Evolutionary conservation across 208 protist genomes (phyloP).

Genomic region (Angomonas deanei): DNA sequence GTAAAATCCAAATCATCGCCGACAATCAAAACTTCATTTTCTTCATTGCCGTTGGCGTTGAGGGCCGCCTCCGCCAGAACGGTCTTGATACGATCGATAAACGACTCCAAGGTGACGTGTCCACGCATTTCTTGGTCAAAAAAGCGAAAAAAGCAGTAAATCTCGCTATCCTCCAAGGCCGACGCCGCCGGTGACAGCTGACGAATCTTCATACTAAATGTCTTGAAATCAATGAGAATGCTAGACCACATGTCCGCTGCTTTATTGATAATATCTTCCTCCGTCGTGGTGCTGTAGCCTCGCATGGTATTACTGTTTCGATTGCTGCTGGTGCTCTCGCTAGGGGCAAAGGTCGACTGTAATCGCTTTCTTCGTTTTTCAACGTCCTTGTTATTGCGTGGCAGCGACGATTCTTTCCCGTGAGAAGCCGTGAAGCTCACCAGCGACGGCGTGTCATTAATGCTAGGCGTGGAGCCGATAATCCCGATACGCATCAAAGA

Average conservation of each 20-base stretch:
- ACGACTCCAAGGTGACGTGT: slow-evolving; percentile 56
- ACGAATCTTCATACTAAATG: slow-evolving; percentile 55
- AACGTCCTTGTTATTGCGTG: neutral
- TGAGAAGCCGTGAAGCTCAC: neutral
- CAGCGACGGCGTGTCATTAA: neutral
- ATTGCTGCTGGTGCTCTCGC: neutral
- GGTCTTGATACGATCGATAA: slow-evolving; percentile 38
- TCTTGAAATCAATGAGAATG: slow-evolving; percentile 55
- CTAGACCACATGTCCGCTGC: slow-evolving; percentile 22
- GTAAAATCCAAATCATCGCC: slow-evolving; percentile 51
- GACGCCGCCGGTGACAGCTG: slow-evolving; percentile 45
- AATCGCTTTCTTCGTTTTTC: neutral
- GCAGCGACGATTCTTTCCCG: neutral
- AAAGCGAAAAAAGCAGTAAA: slow-evolving; percentile 71
- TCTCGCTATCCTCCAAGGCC: slow-evolving; percentile 59
- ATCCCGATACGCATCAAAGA: neutral
- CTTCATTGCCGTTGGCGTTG: slow-evolving; percentile 9
- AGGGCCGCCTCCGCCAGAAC: slow-evolving; percentile 26
- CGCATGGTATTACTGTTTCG: neutral
- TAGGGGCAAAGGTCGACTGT: neutral
- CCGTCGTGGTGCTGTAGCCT: neutral
- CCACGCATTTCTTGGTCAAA: slow-evolving; percentile 53
- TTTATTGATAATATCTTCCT: slow-evolving; percentile 3
- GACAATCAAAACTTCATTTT: slow-evolving; percentile 28
- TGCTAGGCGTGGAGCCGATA: neutral